A percentile compares a stretch with the other conserved stretches of the same genome.
Evolutionary conservation across 2,329 filamentous ascomycete genomes (phyloP).

Genomic region (Clonostachys chloroleuca): DNA sequence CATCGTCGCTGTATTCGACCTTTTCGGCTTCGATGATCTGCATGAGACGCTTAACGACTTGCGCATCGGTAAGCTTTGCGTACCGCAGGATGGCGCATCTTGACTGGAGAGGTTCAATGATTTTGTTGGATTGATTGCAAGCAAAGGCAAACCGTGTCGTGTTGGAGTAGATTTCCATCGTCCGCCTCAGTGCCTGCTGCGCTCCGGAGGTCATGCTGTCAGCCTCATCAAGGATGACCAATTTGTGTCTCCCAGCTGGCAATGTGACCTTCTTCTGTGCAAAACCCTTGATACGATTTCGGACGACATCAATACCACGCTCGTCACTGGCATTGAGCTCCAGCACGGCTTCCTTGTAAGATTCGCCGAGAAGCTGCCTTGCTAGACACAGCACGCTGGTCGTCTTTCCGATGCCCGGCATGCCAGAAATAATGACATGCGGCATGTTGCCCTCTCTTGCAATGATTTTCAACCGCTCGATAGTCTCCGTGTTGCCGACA

Average conservation of each 20-base stretch:
- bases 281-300: constrained; percentile 96
- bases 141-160: constrained; percentile 97
- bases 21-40: constrained; percentile 92
- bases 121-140: constrained; percentile 98
- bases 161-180: constrained; percentile 98
- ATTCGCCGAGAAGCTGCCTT: constrained; percentile 82
- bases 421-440: constrained; percentile 98
- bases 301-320: constrained; percentile 93
- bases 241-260: constrained; percentile 84
- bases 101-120: constrained; percentile 97
- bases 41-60: constrained; percentile 84
- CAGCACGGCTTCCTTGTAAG: constrained; percentile 95
- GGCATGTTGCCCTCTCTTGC: constrained; percentile 99
- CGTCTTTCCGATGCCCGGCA: constrained; percentile 98
- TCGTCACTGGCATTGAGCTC: constrained; percentile 97
- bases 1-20: constrained; percentile 88
- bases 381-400: constrained; percentile 93
- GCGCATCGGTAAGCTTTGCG: constrained; percentile 83
- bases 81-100: constrained; percentile 95
- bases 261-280: constrained; percentile 98
- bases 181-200: constrained; percentile 88
- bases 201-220: constrained; percentile 98
- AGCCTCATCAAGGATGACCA: constrained; percentile 96
- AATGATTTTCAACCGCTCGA: constrained; percentile 96
- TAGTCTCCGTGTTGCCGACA: constrained; percentile 95